These are phyloP conservation scores for Hanseniaspora guilliermondii DNA, from an alignment of 805 yeast species.

Conservation along the genomic window DNA sequence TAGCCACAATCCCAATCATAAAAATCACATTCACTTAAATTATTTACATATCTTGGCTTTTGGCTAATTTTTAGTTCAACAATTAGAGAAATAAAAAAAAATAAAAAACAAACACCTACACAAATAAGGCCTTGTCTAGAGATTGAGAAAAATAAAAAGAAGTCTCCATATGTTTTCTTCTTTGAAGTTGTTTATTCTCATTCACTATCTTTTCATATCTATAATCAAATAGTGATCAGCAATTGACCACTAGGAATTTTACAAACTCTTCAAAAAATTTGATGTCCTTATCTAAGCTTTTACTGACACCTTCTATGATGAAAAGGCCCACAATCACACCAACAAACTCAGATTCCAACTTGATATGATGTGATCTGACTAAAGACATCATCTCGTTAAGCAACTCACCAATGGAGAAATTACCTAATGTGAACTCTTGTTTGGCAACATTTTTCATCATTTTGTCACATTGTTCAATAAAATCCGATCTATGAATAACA, in stretches of 20 bases:
- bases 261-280: constrained; percentile 94
- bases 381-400: constrained; percentile 74
- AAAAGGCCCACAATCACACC: constrained; percentile 90
- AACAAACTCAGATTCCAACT: constrained; percentile 95
- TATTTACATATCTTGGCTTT: neutral
- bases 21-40: neutral
- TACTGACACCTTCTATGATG: constrained; percentile 85
- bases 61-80: no score
- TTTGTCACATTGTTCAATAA: constrained; percentile 76
- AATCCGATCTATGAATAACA: constrained; percentile 69
- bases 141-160: neutral
- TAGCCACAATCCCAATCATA: neutral
- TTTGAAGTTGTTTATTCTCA: neutral
- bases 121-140: no score
- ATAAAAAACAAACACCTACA: no score
- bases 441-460: constrained; percentile 70
- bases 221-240: neutral
- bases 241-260: constrained; percentile 19
- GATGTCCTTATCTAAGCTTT: constrained; percentile 83
- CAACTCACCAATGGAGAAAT: constrained; percentile 81
- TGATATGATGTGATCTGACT: constrained; percentile 89
- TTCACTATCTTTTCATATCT: neutral
- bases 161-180: neutral
- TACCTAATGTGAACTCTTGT: constrained; percentile 84
- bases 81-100: no score